Evolutionary conservation across 192 early-diverging fungal species (phyloP).

Genomic region (Coemansia furcata): DNA sequence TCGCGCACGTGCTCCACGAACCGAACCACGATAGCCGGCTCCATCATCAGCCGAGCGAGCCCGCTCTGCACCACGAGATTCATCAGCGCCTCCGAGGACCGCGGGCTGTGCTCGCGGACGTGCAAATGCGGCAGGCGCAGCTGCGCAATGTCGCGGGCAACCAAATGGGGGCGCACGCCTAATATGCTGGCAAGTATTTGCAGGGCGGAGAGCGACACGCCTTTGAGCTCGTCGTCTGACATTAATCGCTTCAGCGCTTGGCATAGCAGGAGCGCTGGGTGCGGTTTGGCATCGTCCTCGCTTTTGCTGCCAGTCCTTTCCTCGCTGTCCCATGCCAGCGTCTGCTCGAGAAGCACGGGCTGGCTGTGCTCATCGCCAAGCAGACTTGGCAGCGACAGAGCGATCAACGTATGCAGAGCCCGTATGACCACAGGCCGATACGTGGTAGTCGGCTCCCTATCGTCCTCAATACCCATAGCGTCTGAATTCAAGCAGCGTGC

Average conservation of each 20-base stretch:
- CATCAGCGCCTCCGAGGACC: conserved; percentile 32
- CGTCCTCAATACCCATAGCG: not conserved
- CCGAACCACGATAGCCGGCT: conserved; percentile 13
- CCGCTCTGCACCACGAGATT: conserved; percentile 27
- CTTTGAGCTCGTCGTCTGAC: not conserved
- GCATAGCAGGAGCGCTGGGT: not conserved
- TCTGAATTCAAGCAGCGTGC: not conserved
- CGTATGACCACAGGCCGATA: conserved; percentile 8
- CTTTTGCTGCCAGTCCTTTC: not conserved
- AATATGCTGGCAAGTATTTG: conserved; percentile 22
- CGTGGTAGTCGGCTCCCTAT: not conserved
- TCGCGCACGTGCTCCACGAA: not conserved
- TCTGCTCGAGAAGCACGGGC: not conserved
- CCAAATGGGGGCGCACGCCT: conserved; percentile 20
- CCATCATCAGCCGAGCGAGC: conserved; percentile 16
- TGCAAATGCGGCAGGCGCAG: conserved; percentile 29
- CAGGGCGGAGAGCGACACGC: conserved; percentile 13
- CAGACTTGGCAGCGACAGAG: conserved; percentile 7
- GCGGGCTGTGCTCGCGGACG: conserved; percentile 28
- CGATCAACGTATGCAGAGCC: conserved; percentile 9
- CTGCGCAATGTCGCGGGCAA: not conserved
- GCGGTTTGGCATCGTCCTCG: not conserved
- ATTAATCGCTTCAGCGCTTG: not conserved
- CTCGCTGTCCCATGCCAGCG: conserved; percentile 9
- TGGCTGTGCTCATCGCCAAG: conserved; percentile 1